phyloP scores from a whole-genome alignment of 179 eudicot species.

The Vitellaria paradoxa region DNA sequence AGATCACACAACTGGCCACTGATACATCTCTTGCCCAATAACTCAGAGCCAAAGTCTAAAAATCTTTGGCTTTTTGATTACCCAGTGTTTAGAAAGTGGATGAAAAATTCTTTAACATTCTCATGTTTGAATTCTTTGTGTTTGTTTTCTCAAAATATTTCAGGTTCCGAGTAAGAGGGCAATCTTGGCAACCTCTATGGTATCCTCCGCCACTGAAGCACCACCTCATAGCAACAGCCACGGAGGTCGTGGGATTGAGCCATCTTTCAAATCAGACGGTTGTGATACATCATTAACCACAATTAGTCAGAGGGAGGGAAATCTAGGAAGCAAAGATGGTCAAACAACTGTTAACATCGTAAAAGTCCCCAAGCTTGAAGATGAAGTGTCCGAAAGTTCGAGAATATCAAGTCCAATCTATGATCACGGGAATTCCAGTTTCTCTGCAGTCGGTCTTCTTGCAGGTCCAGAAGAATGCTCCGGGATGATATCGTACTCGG shows the following conservation, averaged over 20 bases:
- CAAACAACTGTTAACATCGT: background rate
- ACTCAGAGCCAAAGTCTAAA: constrained; percentile 1
- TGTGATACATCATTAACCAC: background rate
- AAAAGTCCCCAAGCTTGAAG: background rate
- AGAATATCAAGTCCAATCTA: background rate
- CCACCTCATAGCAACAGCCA: background rate
- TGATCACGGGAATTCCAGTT: constrained; percentile 10
- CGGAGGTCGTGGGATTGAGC: background rate
- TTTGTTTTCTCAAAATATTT: background rate
- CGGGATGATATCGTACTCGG: constrained; percentile 20
- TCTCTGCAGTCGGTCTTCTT: background rate
- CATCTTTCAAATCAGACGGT: background rate
- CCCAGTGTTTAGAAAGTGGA: background rate
- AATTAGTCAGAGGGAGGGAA: background rate
- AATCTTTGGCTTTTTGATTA: background rate
- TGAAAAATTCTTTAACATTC: background rate
- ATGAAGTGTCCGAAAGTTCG: background rate
- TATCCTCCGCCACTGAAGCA: background rate
- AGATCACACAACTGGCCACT: background rate
- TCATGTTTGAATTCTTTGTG: background rate
- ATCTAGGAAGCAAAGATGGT: background rate
- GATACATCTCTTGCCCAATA: background rate
- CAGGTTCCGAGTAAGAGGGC: constrained; percentile 16
- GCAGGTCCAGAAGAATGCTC: background rate
- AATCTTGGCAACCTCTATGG: constrained; percentile 11